Evolutionary conservation across 768 basidiomycete genomes (phyloP), one percentile per base, ranked within the genome.

Genomic region (Suillus occidentalis): DNA sequence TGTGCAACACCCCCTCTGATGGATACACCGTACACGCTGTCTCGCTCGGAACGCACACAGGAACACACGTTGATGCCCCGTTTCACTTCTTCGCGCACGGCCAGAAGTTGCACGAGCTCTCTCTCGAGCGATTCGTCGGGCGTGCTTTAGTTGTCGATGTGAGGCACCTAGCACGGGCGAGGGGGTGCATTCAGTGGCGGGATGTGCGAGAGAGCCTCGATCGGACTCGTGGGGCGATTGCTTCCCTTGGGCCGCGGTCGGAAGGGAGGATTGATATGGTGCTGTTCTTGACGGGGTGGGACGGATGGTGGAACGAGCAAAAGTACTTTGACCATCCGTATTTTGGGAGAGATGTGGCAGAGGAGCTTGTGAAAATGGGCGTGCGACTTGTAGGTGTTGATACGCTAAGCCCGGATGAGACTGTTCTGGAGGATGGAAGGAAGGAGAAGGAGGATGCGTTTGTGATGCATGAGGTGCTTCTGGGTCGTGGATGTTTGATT

Each of bases 11-110:
- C 4, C 28, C 67, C 7, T n/a, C 36, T 14, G 66, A 69, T 56
- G 66, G 68, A 59, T 69, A 75, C 66, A 70, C 70, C 4, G 71
- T 76, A 28, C 70, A 73, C 6, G 62, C 78, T 0, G 75, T 93
- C 58, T 77, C 83, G 34, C 69, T 91, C 25, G 84, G 88, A 5
- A 86, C 90, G 1, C 91, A 92, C 71, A 87, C 88, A 1, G 91
- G 91, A 55, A 92, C 91, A 3, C 91, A 93, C 76, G 81, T 92
- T 73, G 91, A 93, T 69, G 89, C 90, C 1, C 91, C 91, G 0
- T 86, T 83, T 59, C 91, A 93, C 70, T 92, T 91, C 77, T 75
- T 88, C 74, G 75, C 76, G 5, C 78, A 82, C 36, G 89, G 88
- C 6, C 75, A 76, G 52, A 84, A 84, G 10, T 79, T 92, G 55